Percentiles rank a stretch among this genome's conserved stretches.
phyloP scores from a whole-genome alignment of 495 filamentous ascomycete species.

The Talaromyces wortmannii region DNA sequence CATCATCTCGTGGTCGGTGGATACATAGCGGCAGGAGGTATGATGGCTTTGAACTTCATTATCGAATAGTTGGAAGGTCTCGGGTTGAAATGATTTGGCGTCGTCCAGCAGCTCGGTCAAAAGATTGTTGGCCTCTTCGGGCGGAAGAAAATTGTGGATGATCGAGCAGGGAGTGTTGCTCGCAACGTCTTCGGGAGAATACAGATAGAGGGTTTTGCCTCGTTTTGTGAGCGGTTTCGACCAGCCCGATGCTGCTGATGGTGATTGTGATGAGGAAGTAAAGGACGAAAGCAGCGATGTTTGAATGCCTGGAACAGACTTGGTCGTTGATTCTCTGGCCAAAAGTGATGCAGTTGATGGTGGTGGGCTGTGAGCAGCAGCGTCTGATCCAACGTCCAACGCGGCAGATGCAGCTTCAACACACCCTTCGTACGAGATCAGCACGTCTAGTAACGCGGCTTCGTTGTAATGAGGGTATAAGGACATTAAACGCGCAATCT shows the following conservation, averaged over 20 bases:
- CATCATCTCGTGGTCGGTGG: constrained; percentile 48
- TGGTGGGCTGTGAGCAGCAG: background rate
- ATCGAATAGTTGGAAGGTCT: constrained; percentile 80
- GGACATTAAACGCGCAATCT: constrained; percentile 76
- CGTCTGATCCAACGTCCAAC: constrained; percentile 28
- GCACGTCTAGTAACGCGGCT: constrained; percentile 64
- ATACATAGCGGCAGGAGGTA: constrained; percentile 74
- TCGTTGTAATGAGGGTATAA: constrained; percentile 59
- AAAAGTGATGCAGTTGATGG: constrained; percentile 16
- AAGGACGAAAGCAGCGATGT: constrained; percentile 38
- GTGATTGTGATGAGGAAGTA: constrained; percentile 13
- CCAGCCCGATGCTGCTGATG: constrained; percentile 1
- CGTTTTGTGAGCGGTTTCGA: constrained; percentile 56
- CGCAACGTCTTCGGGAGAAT: constrained; percentile 68
- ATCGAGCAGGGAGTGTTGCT: constrained; percentile 81
- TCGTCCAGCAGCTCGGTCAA: constrained; percentile 72
- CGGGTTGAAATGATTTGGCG: constrained; percentile 62
- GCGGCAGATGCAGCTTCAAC: constrained; percentile 55
- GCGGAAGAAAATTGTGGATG: constrained; percentile 81
- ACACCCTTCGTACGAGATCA: constrained; percentile 71
- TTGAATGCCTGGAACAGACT: constrained; percentile 21
- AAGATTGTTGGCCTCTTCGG: constrained; percentile 61
- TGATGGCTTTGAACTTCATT: constrained; percentile 77
- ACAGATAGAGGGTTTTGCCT: constrained; percentile 77
- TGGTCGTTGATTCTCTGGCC: constrained; percentile 4